phyloP scores from a whole-genome alignment of 1,284 basidiomycete genomes.

The Peniophora sp. region DNA sequence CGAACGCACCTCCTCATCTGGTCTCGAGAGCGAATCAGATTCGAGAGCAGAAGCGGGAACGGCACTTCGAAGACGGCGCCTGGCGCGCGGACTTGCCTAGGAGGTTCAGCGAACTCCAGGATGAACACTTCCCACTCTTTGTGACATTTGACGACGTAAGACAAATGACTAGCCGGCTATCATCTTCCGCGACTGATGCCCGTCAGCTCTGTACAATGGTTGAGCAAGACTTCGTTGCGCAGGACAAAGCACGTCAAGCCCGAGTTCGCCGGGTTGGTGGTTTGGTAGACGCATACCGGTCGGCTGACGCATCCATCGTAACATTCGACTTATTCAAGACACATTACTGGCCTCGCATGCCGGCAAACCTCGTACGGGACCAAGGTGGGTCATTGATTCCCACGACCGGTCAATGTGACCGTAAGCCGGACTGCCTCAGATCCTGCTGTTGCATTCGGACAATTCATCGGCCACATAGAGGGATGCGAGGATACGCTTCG shows the following conservation, averaged over 20 bases:
- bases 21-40: neutral
- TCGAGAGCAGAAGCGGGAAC: neutral
- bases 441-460: conserved; percentile 46
- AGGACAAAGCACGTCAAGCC: neutral
- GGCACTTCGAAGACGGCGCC: conserved; percentile 9
- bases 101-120: conserved; percentile 43
- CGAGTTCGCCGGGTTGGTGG: neutral
- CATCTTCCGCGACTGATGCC: neutral
- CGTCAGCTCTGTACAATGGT: conserved; percentile 14
- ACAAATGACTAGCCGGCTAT: neutral
- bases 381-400: neutral
- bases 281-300: neutral
- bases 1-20: neutral
- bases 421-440: neutral
- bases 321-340: conserved; percentile 6
- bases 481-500: conserved; percentile 43
- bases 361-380: neutral
- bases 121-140: conserved; percentile 58
- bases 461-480: conserved; percentile 57
- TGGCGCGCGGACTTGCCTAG: conserved; percentile 36
- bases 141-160: conserved; percentile 47
- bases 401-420: neutral
- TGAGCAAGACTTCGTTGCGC: conserved; percentile 8
- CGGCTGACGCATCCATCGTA: neutral
- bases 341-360: conserved; percentile 9